Base-by-base conservation (phyloP, 257 asterid species). In the Datura wrightii region DNA sequence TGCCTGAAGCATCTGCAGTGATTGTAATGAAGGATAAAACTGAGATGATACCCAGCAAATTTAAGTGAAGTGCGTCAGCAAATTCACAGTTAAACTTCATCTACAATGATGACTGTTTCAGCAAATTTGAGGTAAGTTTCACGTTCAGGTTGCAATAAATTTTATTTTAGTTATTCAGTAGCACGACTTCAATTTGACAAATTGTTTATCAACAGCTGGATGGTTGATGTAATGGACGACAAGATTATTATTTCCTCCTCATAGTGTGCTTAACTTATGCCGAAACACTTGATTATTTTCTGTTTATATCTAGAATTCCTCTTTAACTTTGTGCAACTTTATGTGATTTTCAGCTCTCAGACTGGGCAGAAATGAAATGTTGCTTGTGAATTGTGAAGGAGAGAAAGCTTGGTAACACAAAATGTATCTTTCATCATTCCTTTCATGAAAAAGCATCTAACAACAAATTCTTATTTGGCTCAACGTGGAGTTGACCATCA, bases 51-150 rank as follows among this genome's bases (percentile, higher is more conserved):
- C 31, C 1, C 31, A 24, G 31, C 31, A 24, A 24, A 24, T 24
- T 24, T 24, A 24, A 24, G 31, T 24, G 31, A 24, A 24, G 31
- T 0, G 31, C 1, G 31, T 24, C 31, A 24, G 31, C 31, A 24
- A 24, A 24, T 24, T 24, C 31, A 24, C 31, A 24, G 31, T 24
- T 24, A 24, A 24, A 24, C 31, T 24, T 24, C 31, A 24, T 24
- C 31, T 24, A 24, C 31, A 24, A 24, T 24, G 31, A 24, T 24
- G 31, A 24, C 31, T 24, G 31, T 24, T 24, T 65, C 72, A 34
- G 72, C 72, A 31, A 11, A 11, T 65, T 65, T 65, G 72, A 65
- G 72, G 72, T 65, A 34, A 31, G n/a, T 24, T 36, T 67, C 76
- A 0, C 24, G 2, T 6, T 67, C 76, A 67, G 42, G 50, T 37